Conservation (phyloP, 1,139 yeast genomes). For the Fermentozyma sake region DNA sequence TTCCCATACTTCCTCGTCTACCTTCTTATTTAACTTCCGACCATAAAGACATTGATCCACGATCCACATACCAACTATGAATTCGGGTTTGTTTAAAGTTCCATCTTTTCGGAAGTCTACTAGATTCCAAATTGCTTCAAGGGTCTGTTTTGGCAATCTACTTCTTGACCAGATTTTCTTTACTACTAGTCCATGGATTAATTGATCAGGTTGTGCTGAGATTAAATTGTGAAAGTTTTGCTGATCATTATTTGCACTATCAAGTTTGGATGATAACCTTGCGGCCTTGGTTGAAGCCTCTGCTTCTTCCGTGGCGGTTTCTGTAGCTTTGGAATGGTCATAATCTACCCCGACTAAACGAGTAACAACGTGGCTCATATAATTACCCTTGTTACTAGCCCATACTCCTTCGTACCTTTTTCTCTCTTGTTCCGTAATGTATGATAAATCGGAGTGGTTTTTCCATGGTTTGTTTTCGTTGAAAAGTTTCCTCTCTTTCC, state of each 20-base stretch:
- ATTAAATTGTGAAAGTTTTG: slow-evolving; percentile 30
- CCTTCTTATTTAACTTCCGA: slow-evolving; percentile 70
- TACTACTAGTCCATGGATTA: slow-evolving; percentile 66
- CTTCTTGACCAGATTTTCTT: slow-evolving; percentile 78
- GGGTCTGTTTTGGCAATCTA: slow-evolving; percentile 57
- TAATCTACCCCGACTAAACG: slow-evolving; percentile 33
- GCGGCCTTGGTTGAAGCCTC: slow-evolving; percentile 30
- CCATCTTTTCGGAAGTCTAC: slow-evolving; percentile 79
- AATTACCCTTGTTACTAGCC: slow-evolving; percentile 79
- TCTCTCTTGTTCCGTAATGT: slow-evolving; percentile 66
- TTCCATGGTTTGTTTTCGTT: slow-evolving; percentile 97
- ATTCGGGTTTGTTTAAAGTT: slow-evolving; percentile 72
- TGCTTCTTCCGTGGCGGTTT: slow-evolving; percentile 13
- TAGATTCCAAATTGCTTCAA: slow-evolving; percentile 70
- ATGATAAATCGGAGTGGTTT: slow-evolving; percentile 61
- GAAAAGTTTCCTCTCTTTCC: slow-evolving; percentile 47
- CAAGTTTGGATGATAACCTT: slow-evolving; percentile 24
- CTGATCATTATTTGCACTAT: slow-evolving; percentile 14
- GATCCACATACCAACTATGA: slow-evolving; percentile 92
- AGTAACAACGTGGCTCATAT: slow-evolving; percentile 42
- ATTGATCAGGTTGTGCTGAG: slow-evolving; percentile 31
- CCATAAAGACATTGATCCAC: slow-evolving; percentile 96
- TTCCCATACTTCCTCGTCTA: slow-evolving; percentile 59
- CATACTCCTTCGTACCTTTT: slow-evolving; percentile 91
- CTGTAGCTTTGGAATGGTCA: slow-evolving; percentile 12